Conservation (phyloP, 768 basidiomycete species). For the Mycena galopus region DNA sequence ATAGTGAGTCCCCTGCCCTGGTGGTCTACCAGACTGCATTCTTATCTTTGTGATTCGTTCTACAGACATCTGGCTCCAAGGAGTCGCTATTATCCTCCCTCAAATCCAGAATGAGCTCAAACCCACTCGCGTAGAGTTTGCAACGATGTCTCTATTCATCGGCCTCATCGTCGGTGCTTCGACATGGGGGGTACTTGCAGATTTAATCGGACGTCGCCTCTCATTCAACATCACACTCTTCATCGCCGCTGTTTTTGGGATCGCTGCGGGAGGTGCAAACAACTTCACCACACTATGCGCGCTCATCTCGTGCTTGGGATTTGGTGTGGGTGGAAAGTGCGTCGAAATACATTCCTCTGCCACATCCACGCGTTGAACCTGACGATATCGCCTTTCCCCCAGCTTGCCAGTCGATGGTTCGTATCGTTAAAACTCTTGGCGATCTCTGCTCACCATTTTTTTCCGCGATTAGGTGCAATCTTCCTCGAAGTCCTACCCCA, state of each 20-base stretch:
- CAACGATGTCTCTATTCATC: constrained; percentile 60
- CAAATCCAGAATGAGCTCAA: constrained; percentile 59
- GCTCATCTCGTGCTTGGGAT: constrained; percentile 60
- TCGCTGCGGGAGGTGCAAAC: constrained; percentile 60
- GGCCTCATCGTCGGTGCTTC: constrained; percentile 65
- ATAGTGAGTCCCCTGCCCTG: constrained; percentile 51
- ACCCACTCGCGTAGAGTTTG: constrained; percentile 58
- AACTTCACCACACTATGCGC: constrained; percentile 62
- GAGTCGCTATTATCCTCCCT: constrained; percentile 59
- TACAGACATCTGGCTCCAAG: constrained; percentile 61
- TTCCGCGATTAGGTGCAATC: constrained; percentile 50
- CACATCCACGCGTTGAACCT: constrained; percentile 35
- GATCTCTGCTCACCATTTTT: constrained; percentile 25
- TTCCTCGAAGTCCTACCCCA: constrained; percentile 60
- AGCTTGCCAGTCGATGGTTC: constrained; percentile 63
- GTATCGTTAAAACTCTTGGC: constrained; percentile 27
- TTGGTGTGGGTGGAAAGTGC: constrained; percentile 66
- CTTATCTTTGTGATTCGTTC: constrained; percentile 5
- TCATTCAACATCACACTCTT: constrained; percentile 59
- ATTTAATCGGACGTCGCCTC: constrained; percentile 60
- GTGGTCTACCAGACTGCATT: not conserved
- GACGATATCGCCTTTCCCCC: constrained; percentile 36
- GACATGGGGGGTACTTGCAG: constrained; percentile 63
- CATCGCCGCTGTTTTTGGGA: constrained; percentile 62
- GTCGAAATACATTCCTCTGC: constrained; percentile 41